These are phyloP conservation scores for Musa troglodytarum DNA, from an alignment of 176 grass and related monocot genomes.

Conservation along the genomic window DNA sequence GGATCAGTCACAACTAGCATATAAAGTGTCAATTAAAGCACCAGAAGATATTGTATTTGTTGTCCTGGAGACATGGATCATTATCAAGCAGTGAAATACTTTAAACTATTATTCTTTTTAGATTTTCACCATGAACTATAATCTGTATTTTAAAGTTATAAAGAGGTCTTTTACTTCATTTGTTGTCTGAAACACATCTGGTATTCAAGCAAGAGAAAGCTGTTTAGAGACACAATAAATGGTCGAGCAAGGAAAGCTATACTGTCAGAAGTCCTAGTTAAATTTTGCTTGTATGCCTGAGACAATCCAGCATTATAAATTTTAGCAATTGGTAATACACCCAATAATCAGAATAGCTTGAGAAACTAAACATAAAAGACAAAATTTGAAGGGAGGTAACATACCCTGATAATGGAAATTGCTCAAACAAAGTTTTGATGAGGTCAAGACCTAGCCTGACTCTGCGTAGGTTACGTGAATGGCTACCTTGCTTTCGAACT, in stretches of 20 bases:
- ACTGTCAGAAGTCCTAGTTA: background rate
- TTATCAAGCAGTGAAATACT: no score
- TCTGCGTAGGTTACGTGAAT: conserved; percentile 83
- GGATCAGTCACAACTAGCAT: background rate
- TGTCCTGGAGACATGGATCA: background rate
- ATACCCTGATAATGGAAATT: conserved; percentile 65
- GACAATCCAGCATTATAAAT: no score
- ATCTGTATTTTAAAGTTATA: no score
- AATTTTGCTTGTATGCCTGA: background rate
- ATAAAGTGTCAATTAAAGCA: no score
- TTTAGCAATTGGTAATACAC: background rate
- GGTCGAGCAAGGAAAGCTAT: no score
- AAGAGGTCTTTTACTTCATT: no score
- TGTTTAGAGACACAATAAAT: no score
- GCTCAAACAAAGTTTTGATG: conserved; percentile 78
- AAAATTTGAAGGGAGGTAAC: conserved; percentile 1
- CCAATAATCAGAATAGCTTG: background rate
- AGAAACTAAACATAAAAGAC: background rate
- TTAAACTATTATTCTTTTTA: no score
- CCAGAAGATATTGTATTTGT: background rate
- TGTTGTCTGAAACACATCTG: no score
- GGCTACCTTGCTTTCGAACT: conserved; percentile 91
- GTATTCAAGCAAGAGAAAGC: no score
- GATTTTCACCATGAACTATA: no score
- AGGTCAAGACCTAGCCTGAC: conserved; percentile 90